phyloP scores from a whole-genome alignment of 1,284 basidiomycete genomes.

The Cystobasidium slooffiae region DNA sequence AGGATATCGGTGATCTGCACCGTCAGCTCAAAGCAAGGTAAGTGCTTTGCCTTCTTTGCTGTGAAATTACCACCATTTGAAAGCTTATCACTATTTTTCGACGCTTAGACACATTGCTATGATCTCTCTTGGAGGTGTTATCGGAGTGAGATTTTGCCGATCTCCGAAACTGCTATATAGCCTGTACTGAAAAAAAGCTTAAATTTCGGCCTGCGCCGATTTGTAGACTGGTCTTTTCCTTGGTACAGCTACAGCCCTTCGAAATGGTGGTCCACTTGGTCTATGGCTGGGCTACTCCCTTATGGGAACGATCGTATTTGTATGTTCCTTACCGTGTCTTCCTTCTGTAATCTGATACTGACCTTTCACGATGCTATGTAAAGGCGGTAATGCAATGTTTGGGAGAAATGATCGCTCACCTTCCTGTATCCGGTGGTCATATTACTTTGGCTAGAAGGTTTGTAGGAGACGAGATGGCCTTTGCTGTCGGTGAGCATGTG shows the following conservation, averaged over 20 bases:
- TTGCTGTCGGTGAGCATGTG: slow-evolving; percentile 59
- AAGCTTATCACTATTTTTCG: not conserved
- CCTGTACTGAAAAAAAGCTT: not conserved
- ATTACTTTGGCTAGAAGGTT: slow-evolving; percentile 78
- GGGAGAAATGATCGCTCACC: slow-evolving; percentile 65
- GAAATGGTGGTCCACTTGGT: slow-evolving; percentile 59
- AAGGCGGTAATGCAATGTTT: slow-evolving; percentile 57
- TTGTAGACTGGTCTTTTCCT: slow-evolving; percentile 54
- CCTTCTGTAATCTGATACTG: not conserved
- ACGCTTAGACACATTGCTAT: slow-evolving; percentile 30
- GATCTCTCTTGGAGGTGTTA: slow-evolving; percentile 39
- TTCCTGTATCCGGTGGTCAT: slow-evolving; percentile 67
- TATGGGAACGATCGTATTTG: slow-evolving; percentile 31
- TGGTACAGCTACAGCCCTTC: slow-evolving; percentile 57
- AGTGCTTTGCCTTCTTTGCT: not conserved
- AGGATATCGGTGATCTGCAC: slow-evolving; percentile 30
- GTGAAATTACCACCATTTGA: not conserved
- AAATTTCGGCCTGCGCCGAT: not conserved
- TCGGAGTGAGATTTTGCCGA: slow-evolving; percentile 26
- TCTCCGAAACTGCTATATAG: not conserved
- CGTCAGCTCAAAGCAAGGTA: slow-evolving; percentile 38
- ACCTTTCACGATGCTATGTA: slow-evolving; percentile 56
- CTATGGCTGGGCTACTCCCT: slow-evolving; percentile 56
- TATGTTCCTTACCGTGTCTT: not conserved
- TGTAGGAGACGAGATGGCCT: slow-evolving; percentile 76